A percentile compares a stretch with the other conserved stretches of the same genome.
phyloP scores from a whole-genome alignment of 2,329 filamentous ascomycete genomes.

The Alternaria atra region DNA sequence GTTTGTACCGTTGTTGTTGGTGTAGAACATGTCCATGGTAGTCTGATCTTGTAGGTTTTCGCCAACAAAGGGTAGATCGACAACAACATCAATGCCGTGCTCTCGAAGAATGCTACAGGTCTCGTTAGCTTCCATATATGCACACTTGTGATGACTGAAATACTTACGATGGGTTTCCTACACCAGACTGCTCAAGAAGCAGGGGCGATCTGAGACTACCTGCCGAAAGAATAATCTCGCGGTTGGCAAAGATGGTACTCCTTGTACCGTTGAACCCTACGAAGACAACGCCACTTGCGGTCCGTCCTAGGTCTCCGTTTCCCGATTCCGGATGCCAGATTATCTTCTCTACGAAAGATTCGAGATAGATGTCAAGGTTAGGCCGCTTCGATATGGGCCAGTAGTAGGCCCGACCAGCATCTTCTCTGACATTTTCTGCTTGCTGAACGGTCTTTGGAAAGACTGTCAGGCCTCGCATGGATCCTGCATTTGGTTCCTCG shows the following conservation, averaged over 20 bases:
- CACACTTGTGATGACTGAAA: background rate
- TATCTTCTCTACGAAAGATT: conserved; percentile 1
- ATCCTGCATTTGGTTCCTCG: too few relatives aligned
- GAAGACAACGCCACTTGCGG: background rate
- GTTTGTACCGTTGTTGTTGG: conserved; percentile 5
- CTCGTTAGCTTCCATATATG: background rate
- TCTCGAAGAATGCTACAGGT: background rate
- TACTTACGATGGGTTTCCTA: conserved; percentile 3
- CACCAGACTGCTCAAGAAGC: background rate
- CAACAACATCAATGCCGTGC: background rate
- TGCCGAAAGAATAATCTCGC: conserved; percentile 2
- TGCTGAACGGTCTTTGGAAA: too few relatives aligned
- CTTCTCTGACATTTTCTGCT: background rate
- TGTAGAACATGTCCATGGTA: conserved; percentile 1
- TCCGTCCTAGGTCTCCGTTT: background rate
- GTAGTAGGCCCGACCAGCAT: conserved; percentile 6
- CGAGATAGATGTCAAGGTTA: conserved; percentile 5
- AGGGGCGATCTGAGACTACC: conserved; percentile 3
- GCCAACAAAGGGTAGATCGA: conserved; percentile 3
- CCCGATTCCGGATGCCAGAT: background rate
- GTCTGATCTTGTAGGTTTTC: conserved; percentile 4
- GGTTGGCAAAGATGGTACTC: background rate
- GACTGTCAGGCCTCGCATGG: too few relatives aligned
- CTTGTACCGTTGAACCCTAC: background rate
- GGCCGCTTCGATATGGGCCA: background rate